Conservation (phyloP, 495 filamentous ascomycete genomes). For the Penicillium atrosanguineum region DNA sequence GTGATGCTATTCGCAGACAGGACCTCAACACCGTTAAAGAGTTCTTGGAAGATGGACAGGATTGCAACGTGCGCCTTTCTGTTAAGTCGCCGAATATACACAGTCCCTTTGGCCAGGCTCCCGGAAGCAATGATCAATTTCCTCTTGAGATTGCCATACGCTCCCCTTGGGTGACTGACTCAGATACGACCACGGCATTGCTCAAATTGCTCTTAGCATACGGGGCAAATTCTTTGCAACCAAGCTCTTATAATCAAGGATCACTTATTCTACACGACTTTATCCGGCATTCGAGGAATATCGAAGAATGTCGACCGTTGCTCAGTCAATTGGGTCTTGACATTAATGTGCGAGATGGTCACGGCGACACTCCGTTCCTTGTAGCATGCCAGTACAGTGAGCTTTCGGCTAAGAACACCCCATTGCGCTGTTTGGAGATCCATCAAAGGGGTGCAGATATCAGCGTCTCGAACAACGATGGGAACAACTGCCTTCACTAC, state of each 20-base stretch:
- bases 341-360: background rate
- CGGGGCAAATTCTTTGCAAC: conserved; percentile 4
- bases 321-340: background rate
- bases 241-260: background rate
- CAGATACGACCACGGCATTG: background rate
- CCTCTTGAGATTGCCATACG: background rate
- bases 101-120: no score
- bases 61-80: background rate
- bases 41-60: conserved; percentile 1
- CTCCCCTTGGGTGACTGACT: background rate
- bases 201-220: background rate
- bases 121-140: background rate
- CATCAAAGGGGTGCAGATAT: background rate
- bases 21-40: background rate
- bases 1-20: background rate
- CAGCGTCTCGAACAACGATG: background rate
- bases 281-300: background rate
- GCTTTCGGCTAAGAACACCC: no score
- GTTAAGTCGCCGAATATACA: background rate
- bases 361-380: conserved; percentile 1
- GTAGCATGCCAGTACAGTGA: background rate
- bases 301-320: background rate
- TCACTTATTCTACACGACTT: background rate
- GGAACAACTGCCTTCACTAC: background rate
- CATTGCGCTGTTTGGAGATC: background rate